Conservation (phyloP, 2,329 filamentous ascomycete genomes). For the Beauveria scarabaeidicola region DNA sequence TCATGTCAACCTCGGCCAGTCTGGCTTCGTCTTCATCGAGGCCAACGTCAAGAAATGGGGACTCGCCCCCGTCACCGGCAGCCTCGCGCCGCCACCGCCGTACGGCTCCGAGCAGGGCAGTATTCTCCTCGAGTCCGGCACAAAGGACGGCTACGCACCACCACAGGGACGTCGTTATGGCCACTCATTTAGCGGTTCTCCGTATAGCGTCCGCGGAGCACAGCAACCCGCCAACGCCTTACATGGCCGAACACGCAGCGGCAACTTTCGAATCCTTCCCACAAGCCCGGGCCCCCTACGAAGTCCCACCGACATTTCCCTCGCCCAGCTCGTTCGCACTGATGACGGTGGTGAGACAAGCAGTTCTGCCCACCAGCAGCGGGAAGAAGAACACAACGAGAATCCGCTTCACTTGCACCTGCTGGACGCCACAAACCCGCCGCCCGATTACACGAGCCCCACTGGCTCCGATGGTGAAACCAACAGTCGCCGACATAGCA, state of each 20-base stretch:
- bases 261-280: conserved; percentile 68
- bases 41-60: conserved; percentile 99
- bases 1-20: conserved; percentile 96
- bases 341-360: conserved; percentile 69
- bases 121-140: conserved; percentile 83
- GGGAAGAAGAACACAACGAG: conserved; percentile 21
- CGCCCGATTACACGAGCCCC: conserved; percentile 64
- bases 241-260: conserved; percentile 67
- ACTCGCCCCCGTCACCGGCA: conserved; percentile 89
- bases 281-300: conserved; percentile 82
- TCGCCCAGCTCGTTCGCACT: conserved; percentile 69
- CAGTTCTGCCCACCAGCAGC: conserved; percentile 26
- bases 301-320: conserved; percentile 90
- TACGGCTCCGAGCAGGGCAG: conserved; percentile 97
- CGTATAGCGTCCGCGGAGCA: conserved; percentile 33
- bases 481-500: conserved; percentile 47
- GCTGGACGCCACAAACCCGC: conserved; percentile 52
- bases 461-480: conserved; percentile 41
- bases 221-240: conserved; percentile 40
- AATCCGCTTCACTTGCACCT: conserved; percentile 33
- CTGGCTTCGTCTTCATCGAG: conserved; percentile 97
- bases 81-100: conserved; percentile 85
- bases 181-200: conserved; percentile 32
- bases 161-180: conserved; percentile 36
- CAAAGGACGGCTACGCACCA: conserved; percentile 47